Base-by-base conservation (phyloP, 768 basidiomycete species). In the Rhodotorula kratochvilovae region DNA sequence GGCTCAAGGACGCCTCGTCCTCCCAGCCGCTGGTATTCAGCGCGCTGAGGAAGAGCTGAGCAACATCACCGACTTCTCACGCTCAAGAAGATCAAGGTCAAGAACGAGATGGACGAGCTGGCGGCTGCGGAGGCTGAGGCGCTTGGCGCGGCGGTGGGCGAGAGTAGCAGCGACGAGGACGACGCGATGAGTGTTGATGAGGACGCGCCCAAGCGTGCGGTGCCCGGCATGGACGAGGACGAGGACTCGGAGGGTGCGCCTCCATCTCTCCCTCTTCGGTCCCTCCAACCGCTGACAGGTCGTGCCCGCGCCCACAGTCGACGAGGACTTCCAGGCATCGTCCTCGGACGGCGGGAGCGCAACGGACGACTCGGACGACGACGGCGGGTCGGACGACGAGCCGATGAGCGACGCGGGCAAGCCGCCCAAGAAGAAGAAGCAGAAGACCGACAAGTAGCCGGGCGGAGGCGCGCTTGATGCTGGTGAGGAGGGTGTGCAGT, bases 21-120 rank as follows among this genome's bases (percentile, higher is more conserved):
- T 58, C 68, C 13, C 59, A 61, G 27, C 73, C 75, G 77, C 87
- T 90, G 80, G 89, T 86, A 29, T 99, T 99, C 81, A 90, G 90
- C 2, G 90, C 91, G 5, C 89, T 99, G 81, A 95, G 81, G 95
- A 97, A 79, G 96, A 99, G 78, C 89, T 92, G 74, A 90, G 90
- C 68, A 84, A 86, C 23, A 89, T 91, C 43, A 90, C 92, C 77
- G 84, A 86, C 31, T 98, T 80, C 81, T 99, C 77, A 23, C 68
- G 29, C 88, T 89, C 39, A 95, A 96, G 84, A 94, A 93, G 81
- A 86, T 98, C 75, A 86, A 88, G 76, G 86, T 95, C 73, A 96
- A 96, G 86, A 95, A 92, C 80, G 92, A 95, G 85, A 92, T 93
- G 86, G 89, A 90, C 23, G 94, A 96, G 77, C 63, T 78, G 60